Conservation (phyloP, 1,284 basidiomycete genomes). For the Puccinia horiana region DNA sequence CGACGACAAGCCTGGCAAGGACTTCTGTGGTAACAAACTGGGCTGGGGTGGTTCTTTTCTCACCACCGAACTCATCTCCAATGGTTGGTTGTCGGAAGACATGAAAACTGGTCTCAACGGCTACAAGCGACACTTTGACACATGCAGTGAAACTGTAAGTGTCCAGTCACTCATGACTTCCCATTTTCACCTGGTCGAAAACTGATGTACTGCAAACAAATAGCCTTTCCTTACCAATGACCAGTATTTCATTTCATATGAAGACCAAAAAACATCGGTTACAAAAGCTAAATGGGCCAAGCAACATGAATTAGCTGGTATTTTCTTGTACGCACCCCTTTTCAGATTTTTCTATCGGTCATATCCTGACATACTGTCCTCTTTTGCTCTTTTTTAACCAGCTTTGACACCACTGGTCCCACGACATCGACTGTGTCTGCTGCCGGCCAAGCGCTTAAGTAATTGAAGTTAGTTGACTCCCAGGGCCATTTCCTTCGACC, state of each 20-base stretch:
- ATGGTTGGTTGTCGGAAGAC: constrained; percentile 31
- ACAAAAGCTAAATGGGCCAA: constrained; percentile 26
- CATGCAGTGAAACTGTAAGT: constrained; percentile 32
- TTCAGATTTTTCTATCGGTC: not conserved
- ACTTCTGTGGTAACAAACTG: constrained; percentile 25
- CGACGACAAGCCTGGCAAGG: constrained; percentile 34
- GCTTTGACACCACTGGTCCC: constrained; percentile 37
- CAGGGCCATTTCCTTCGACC: no score
- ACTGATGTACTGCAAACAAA: not conserved
- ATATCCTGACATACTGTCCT: not conserved
- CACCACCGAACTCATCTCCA: constrained; percentile 20
- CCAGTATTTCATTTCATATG: constrained; percentile 39
- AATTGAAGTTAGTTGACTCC: not conserved
- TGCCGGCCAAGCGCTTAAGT: not conserved
- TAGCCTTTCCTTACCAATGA: constrained; percentile 47
- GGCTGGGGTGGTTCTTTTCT: constrained; percentile 36
- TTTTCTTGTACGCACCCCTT: constrained; percentile 22
- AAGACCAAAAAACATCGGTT: constrained; percentile 22
- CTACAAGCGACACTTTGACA: constrained; percentile 43
- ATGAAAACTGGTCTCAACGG: constrained; percentile 39
- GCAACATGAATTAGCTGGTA: not conserved
- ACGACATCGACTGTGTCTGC: not conserved
- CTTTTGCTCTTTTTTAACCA: not conserved
- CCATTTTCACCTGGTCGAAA: not conserved
- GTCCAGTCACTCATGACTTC: not conserved